Evolutionary conservation across 371 early-diverging fungal genomes (phyloP), one percentile per base, ranked within the genome.

Genomic region (Dichotomocladium elegans): DNA sequence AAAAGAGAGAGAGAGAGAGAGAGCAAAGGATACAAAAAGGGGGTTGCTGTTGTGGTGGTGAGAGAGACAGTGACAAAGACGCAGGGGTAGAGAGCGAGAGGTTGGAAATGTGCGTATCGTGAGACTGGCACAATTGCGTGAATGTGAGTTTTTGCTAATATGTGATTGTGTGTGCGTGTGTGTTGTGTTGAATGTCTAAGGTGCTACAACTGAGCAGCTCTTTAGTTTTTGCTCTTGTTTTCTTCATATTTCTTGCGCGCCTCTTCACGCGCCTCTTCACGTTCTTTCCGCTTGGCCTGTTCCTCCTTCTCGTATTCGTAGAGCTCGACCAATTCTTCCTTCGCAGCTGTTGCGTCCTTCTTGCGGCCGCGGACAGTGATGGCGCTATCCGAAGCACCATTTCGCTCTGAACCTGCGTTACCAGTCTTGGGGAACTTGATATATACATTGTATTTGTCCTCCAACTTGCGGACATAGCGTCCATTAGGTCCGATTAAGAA

Each of bases 401-500:
- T 37, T 37, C 21, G 37, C 15, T 37, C 37, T 37, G 37, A 37
- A 17, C 37, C 37, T 48, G 53, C 58, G n/a, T 40, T 52, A 11
- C 49, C 43, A 21, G 60, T 35, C 41, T 65, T 70, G 14, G 91
- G 90, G 80, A 91, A 92, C 55, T 80, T 73, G 53, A 92, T 82
- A 48, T 77, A 77, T 33, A 91, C 91, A 21, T 72, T 74, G 58
- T 91, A 91, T 59, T 87, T 91, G 46, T 90, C 90, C 62, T 91
- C 91, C 28, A 92, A 70, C 31, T 88, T 85, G 63, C 81, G 80
- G 42, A 90, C 92, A 64, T 87, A 90, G 44, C 80, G 78, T 26
- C 93, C 93, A 55, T 77, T 81, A 37, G 78, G 58, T 40, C 93
- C 93, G 64, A 92, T 91, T 51, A 92, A 70, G 51, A 81, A 74